A percentile compares a stretch with the other conserved stretches of the same genome.
These are phyloP conservation scores for Cutaneotrichosporon sp. DNA, from an alignment of 1,284 basidiomycete species.

Conservation along the genomic window DNA sequence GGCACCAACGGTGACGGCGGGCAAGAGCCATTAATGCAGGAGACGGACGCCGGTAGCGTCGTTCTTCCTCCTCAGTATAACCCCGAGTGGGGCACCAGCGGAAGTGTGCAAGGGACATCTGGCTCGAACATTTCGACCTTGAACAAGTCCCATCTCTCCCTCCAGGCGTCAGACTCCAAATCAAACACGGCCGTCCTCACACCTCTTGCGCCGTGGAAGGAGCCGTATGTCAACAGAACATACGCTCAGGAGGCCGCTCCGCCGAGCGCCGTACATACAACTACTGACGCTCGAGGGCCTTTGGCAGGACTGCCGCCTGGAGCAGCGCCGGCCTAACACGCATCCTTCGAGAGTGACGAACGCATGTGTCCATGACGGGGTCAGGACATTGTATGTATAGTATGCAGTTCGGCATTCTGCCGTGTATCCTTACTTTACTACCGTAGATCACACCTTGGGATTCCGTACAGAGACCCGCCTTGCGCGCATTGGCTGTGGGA, in stretches of 20 bases:
- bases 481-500: too few species aligned
- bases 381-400: not conserved
- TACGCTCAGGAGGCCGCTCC: not conserved
- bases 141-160: not conserved
- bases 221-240: not conserved
- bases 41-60: not conserved
- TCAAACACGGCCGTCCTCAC: not conserved
- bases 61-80: not conserved
- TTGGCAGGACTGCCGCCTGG: not conserved
- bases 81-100: not conserved
- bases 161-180: not conserved
- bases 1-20: too few species aligned
- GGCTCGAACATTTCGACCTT: not conserved
- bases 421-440: too few species aligned
- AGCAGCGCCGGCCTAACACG: not conserved
- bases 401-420: too few species aligned
- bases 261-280: not conserved
- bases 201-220: not conserved
- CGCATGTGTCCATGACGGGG: too few species aligned
- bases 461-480: too few species aligned
- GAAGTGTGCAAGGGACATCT: not conserved
- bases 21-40: not conserved
- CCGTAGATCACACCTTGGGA: too few species aligned
- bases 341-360: not conserved
- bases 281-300: not conserved